Conservation (phyloP, 1,284 basidiomycete species). For the Macrocybe sp. region DNA sequence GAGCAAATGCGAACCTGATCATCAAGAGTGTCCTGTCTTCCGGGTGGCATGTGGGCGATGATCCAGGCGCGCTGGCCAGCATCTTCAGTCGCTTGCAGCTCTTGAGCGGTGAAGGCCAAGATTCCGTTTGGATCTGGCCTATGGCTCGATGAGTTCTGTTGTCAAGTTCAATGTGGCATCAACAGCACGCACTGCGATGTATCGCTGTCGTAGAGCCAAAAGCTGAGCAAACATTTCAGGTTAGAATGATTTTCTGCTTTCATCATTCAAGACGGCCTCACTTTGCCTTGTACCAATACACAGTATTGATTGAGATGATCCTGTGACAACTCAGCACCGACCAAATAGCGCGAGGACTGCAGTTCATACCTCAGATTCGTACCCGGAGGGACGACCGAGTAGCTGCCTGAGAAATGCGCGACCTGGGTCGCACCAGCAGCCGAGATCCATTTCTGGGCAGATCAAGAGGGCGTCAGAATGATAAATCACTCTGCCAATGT, state of each 20-base stretch:
- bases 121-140: slow-evolving; percentile 19
- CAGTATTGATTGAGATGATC: slow-evolving; percentile 52
- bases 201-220: slow-evolving; percentile 50
- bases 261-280: slow-evolving; percentile 13
- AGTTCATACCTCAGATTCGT: slow-evolving; percentile 35
- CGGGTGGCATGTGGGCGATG: slow-evolving; percentile 13
- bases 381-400: slow-evolving; percentile 36
- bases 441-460: slow-evolving; percentile 36
- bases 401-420: slow-evolving; percentile 43
- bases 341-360: background rate
- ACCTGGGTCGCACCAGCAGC: slow-evolving; percentile 32
- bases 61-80: slow-evolving; percentile 13
- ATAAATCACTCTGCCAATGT: background rate
- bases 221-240: slow-evolving; percentile 19
- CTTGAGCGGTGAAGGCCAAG: slow-evolving; percentile 9
- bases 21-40: slow-evolving; percentile 4
- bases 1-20: slow-evolving; percentile 2
- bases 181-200: slow-evolving; percentile 29
- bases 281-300: slow-evolving; percentile 55
- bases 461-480: background rate
- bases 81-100: slow-evolving; percentile 12
- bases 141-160: slow-evolving; percentile 1
- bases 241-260: background rate
- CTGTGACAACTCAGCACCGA: slow-evolving; percentile 18
- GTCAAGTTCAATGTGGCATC: background rate